Conservation (phyloP, 352 stramenopile species). For the Peronospora destructor region DNA sequence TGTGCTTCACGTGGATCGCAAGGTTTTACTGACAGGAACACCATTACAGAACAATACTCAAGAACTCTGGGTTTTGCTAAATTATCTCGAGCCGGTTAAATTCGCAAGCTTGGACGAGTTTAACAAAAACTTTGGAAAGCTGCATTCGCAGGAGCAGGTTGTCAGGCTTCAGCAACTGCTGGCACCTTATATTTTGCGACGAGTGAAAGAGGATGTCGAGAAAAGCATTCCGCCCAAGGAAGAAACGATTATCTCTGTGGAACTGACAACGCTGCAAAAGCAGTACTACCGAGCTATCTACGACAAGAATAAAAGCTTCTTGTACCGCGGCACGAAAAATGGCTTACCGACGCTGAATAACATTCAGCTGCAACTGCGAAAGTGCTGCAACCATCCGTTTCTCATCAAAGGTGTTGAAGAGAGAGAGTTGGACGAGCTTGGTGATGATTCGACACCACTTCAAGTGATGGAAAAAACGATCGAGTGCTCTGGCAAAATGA, state of each 20-base stretch:
- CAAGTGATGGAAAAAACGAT: slow-evolving; percentile 83
- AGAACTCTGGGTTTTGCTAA: slow-evolving; percentile 95
- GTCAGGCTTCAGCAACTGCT: slow-evolving; percentile 91
- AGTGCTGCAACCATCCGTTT: slow-evolving; percentile 99
- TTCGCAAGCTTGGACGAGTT: slow-evolving; percentile 86
- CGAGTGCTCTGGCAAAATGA: slow-evolving; percentile 80
- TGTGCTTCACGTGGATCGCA: slow-evolving; percentile 79
- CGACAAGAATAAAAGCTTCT: slow-evolving; percentile 98
- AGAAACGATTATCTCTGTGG: slow-evolving; percentile 93
- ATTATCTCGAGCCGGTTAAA: slow-evolving; percentile 94
- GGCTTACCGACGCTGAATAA: slow-evolving; percentile 93
- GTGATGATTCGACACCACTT: slow-evolving; percentile 33
- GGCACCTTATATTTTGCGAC: slow-evolving; percentile 91
- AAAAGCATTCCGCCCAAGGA: slow-evolving; percentile 96
- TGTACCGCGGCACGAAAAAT: slow-evolving; percentile 87
- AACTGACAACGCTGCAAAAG: slow-evolving; percentile 97
- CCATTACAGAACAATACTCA: slow-evolving; percentile 95
- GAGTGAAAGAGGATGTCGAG: slow-evolving; percentile 96
- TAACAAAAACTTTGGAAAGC: slow-evolving; percentile 90
- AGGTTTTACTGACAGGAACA: slow-evolving; percentile 94
- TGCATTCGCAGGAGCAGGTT: slow-evolving; percentile 91
- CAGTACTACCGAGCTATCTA: slow-evolving; percentile 99
- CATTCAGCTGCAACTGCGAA: slow-evolving; percentile 98
- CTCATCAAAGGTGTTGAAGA: slow-evolving; percentile 93
- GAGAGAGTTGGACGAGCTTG: slow-evolving; percentile 72